Conservation (phyloP, 164 flowering plant genomes). For the Nymphaea thermarum region DNA sequence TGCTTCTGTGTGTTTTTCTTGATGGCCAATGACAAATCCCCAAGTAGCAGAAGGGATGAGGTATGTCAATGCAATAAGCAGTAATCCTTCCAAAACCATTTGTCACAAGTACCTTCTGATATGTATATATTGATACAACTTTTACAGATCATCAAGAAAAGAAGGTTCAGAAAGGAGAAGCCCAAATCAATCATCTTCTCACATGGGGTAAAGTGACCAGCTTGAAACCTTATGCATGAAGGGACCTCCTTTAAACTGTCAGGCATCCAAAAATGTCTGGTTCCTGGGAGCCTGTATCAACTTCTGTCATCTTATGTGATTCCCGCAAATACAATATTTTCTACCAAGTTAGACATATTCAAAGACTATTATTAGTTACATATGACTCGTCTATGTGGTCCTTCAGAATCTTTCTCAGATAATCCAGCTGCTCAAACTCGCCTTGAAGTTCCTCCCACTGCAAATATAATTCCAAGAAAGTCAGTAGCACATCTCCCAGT, state of each 20-base stretch:
- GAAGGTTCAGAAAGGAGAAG: not conserved
- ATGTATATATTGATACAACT: not conserved
- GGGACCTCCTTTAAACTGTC: not conserved
- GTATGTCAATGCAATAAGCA: not conserved
- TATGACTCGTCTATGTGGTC: conserved; percentile 12
- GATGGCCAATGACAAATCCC: no score
- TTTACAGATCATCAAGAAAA: not conserved
- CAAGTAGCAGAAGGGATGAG: not conserved
- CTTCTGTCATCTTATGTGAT: not conserved
- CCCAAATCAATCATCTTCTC: not conserved
- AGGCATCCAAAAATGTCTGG: not conserved
- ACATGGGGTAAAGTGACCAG: not conserved
- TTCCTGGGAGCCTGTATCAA: no score
- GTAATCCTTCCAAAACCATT: not conserved
- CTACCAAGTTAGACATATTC: not conserved
- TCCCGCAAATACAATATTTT: not conserved
- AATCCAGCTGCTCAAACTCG: conserved; percentile 60
- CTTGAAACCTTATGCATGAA: not conserved
- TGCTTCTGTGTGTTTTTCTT: no score
- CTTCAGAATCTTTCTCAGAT: conserved; percentile 54
- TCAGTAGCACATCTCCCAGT: not conserved
- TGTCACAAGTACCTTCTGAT: not conserved
- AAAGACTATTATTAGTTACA: not conserved
- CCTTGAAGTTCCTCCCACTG: conserved; percentile 96
- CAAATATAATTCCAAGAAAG: conserved; percentile 3